Evolutionary conservation across 768 basidiomycete species (phyloP).

Genomic region (Mycena sanguinolenta): DNA sequence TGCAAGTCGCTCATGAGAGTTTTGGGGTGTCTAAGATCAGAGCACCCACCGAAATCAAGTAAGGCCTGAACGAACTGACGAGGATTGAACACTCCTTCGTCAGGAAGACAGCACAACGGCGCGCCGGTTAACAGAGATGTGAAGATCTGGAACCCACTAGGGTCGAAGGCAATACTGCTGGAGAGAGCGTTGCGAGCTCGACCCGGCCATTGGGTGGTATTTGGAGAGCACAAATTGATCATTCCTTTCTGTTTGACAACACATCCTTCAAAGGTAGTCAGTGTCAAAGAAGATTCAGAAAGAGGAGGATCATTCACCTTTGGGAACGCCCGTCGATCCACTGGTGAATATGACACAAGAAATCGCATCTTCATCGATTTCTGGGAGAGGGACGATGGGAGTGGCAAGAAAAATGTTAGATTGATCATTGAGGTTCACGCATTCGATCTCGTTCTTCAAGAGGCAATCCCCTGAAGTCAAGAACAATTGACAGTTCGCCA

Average conservation of each 20-base stretch:
- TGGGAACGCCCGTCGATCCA: conserved; percentile 9
- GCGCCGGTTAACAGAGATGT: conserved; percentile 12
- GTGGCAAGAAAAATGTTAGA: conserved; percentile 7
- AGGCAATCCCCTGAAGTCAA: conserved; percentile 14
- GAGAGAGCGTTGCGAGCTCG: conserved; percentile 14
- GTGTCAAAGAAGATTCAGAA: conserved; percentile 8
- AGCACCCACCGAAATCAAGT: conserved; percentile 10
- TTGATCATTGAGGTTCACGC: conserved; percentile 7
- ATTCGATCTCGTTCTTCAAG: conserved; percentile 12
- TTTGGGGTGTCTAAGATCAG: neutral
- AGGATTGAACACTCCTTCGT: conserved; percentile 15
- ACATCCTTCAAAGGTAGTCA: conserved; percentile 7
- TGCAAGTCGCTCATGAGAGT: conserved; percentile 5
- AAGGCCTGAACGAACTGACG: conserved; percentile 9
- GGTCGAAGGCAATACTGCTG: conserved; percentile 3
- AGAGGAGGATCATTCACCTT: conserved; percentile 6
- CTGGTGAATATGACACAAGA: conserved; percentile 9
- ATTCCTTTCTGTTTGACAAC: conserved; percentile 9
- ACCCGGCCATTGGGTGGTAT: conserved; percentile 9
- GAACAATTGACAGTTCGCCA: conserved; percentile 6
- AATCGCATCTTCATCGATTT: conserved; percentile 11
- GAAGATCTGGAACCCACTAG: conserved; percentile 10
- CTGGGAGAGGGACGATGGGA: conserved; percentile 10
- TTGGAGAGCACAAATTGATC: conserved; percentile 8
- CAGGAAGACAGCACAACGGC: conserved; percentile 7